Evolutionary conservation across 2,329 filamentous ascomycete species (phyloP).

Genomic region (Botryotinia convoluta): DNA sequence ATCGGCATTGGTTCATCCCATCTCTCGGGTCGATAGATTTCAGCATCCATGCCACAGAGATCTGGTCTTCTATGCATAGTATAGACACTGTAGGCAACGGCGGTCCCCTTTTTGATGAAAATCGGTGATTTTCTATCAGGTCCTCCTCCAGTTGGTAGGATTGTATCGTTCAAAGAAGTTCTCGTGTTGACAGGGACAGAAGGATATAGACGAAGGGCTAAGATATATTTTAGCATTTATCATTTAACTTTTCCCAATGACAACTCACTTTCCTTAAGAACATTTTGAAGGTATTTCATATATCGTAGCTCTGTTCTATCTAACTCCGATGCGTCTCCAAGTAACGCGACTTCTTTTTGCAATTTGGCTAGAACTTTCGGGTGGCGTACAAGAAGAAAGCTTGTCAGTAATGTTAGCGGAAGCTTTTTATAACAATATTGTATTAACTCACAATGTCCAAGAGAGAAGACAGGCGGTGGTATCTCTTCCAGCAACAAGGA

Average conservation of each 20-base stretch:
- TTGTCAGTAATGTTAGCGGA: background rate
- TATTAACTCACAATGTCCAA: slow-evolving; percentile 39
- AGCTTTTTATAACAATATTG: too few relatives aligned
- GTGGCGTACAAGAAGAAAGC: slow-evolving; percentile 22
- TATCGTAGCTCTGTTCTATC: slow-evolving; percentile 1
- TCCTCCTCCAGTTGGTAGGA: slow-evolving; percentile 36
- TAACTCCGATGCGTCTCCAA: background rate
- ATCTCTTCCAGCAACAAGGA: slow-evolving; percentile 44
- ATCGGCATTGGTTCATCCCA: background rate
- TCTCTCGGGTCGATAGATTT: background rate
- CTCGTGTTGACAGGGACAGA: slow-evolving; percentile 49
- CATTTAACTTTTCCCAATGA: background rate
- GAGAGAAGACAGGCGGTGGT: slow-evolving; percentile 43
- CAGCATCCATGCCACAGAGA: background rate
- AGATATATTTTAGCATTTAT: background rate
- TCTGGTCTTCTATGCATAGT: background rate
- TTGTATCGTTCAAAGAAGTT: slow-evolving; percentile 43
- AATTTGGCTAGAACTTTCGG: slow-evolving; percentile 21
- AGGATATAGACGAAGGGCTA: slow-evolving; percentile 15
- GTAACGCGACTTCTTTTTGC: background rate
- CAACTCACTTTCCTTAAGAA: slow-evolving; percentile 17
- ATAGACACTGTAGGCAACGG: background rate
- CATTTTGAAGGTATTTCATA: slow-evolving; percentile 15
- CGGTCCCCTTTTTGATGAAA: background rate
- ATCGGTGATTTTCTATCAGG: slow-evolving; percentile 27